Base-by-base conservation (phyloP, 805 yeast species). In the Wickerhamiella qilinensis region DNA sequence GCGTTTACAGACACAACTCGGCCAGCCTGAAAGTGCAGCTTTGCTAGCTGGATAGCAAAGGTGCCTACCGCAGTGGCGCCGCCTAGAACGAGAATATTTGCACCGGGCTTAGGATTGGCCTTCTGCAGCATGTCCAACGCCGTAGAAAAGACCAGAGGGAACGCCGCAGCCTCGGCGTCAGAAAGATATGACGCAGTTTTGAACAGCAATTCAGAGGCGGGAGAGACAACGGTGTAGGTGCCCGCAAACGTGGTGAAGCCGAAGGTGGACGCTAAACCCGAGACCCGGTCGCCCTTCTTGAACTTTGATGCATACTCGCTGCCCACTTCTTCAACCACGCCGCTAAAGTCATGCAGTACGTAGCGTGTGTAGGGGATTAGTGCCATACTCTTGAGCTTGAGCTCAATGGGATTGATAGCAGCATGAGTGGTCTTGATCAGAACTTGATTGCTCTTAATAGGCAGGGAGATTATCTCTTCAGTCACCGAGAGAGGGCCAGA, bases 21-120 rank as follows among this genome's bases (percentile, higher is more conserved):
- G 20, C 58, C 57, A 7, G 73, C 71, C 2, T 63, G 56, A 40
- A 62, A 62, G 35, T 57, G 52, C 30, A 65, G 54, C 53, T 69
- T 75, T 8, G 77, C 71, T 30, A 79, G 53, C 53, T 75, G 81
- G 27, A 72, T 59, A 3, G 67, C 62, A 42, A 62, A 65, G 21
- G 65, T 52, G 18, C 86, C 85, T 14, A 78, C 85, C 12, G 76
- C 58, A 1, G 93, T 74, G 7, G 80, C 75, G 20, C 79, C 88
- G 29, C 94, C 94, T 35, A 79, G 59, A 17, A 82, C 65, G 35
- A 80, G 61, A 3, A 77, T 69, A 41, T 64, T 68, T 3, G 71
- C 59, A 7, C 61, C 58, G 12, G 59, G 58, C 25, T 58, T 59
- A 18, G 69, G 55, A 16, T 56, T 53, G 43, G 63, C 60, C 5